A percentile compares a stretch with the other conserved stretches of the same genome.
These are phyloP conservation scores for Polyporus arcularius DNA, from an alignment of 768 basidiomycete species.

Conservation along the genomic window DNA sequence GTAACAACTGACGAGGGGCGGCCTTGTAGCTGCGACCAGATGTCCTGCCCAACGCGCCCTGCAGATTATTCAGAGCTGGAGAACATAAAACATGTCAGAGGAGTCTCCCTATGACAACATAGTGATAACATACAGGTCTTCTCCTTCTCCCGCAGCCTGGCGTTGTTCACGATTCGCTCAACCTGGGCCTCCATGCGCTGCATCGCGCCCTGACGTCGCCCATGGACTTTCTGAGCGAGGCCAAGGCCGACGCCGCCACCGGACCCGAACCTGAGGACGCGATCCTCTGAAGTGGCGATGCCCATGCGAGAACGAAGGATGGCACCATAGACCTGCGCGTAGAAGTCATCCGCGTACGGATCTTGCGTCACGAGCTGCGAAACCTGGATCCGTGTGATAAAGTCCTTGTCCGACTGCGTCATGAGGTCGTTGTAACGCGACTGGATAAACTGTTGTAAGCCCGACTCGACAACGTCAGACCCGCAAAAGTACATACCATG, in stretches of 20 bases:
- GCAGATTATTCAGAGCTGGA: conserved; percentile 72
- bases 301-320: conserved; percentile 80
- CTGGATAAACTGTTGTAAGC: conserved; percentile 39
- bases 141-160: conserved; percentile 83
- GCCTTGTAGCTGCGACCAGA: conserved; percentile 93
- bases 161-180: conserved; percentile 92
- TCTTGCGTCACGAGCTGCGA: conserved; percentile 97
- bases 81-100: background rate
- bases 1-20: conserved; percentile 93
- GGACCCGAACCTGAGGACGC: conserved; percentile 83
- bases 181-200: conserved; percentile 95
- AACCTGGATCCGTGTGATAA: conserved; percentile 98
- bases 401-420: conserved; percentile 99
- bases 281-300: conserved; percentile 68
- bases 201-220: conserved; percentile 81
- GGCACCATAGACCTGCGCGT: conserved; percentile 93
- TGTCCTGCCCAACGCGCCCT: conserved; percentile 94
- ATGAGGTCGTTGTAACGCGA: conserved; percentile 92
- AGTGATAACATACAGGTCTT: conserved; percentile 47
- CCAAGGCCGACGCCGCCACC: conserved; percentile 87
- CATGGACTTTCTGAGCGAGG: conserved; percentile 63
- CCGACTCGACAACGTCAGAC: background rate
- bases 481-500: conserved; percentile 56
- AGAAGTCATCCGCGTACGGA: conserved; percentile 97
- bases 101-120: conserved; percentile 39